Conservation (phyloP, 2,329 filamentous ascomycete species). For the Aureobasidium sp. region DNA sequence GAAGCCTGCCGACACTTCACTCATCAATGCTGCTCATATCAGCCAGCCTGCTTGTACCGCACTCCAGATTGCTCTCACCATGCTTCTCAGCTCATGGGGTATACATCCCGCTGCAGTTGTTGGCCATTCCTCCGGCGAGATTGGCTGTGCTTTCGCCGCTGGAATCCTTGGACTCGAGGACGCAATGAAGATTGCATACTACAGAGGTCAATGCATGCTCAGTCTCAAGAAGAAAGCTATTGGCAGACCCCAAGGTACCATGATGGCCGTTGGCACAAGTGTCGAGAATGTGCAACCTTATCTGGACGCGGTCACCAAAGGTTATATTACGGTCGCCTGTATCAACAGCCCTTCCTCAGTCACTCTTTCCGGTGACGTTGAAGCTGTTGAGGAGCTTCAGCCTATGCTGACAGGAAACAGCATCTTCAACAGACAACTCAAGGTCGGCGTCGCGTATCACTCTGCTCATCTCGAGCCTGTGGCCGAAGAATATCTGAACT, state of each 20-base stretch:
- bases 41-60: constrained; percentile 49
- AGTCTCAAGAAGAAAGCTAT: constrained; percentile 3
- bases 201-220: constrained; percentile 20
- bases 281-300: constrained; percentile 21
- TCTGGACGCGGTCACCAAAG: constrained; percentile 13
- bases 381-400: constrained; percentile 4
- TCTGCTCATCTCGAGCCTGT: constrained; percentile 7
- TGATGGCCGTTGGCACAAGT: constrained; percentile 30
- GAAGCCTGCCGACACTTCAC: neutral
- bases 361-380: constrained; percentile 40
- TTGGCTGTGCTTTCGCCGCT: constrained; percentile 28
- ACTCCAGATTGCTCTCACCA: constrained; percentile 45
- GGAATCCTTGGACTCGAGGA: constrained; percentile 19
- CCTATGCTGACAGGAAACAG: constrained; percentile 9
- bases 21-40: constrained; percentile 7
- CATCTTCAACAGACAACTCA: constrained; percentile 11
- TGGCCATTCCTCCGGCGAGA: constrained; percentile 31
- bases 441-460: constrained; percentile 6
- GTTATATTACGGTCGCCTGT: constrained; percentile 21
- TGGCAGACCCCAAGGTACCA: constrained; percentile 19
- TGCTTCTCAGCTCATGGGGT: constrained; percentile 30
- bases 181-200: constrained; percentile 22
- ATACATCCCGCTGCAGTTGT: constrained; percentile 23
- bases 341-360: constrained; percentile 37
- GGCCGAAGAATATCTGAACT: neutral